These are phyloP conservation scores for Suhomyces faveliae DNA, from an alignment of 805 yeast genomes.

Conservation along the genomic window DNA sequence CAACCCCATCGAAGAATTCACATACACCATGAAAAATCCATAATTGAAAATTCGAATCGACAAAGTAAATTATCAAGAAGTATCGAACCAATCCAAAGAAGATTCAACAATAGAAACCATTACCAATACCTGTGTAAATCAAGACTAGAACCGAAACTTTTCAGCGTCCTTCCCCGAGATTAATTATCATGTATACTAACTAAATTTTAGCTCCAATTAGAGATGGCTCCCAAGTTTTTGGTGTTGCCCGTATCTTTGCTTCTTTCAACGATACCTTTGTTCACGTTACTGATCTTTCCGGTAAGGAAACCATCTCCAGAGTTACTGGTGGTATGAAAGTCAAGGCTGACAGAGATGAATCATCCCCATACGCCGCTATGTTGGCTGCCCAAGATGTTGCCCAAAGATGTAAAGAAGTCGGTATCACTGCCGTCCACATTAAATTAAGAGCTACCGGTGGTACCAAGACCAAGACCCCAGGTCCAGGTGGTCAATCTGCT, in stretches of 20 bases:
- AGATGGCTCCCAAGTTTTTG: constrained; percentile 96
- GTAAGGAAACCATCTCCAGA: constrained; percentile 99
- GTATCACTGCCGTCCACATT: constrained; percentile 99
- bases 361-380: constrained; percentile 99
- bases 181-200: neutral
- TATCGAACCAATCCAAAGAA: too few relatives aligned
- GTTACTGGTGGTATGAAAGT: constrained; percentile 99
- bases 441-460: constrained; percentile 99
- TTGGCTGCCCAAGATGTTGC: constrained; percentile 99
- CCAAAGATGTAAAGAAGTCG: constrained; percentile 98
- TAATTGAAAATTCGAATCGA: neutral
- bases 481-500: constrained; percentile 99
- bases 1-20: neutral
- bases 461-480: constrained; percentile 99
- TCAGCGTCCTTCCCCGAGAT: neutral
- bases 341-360: constrained; percentile 99
- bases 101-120: neutral
- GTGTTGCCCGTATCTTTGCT: constrained; percentile 99
- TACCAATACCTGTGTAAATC: neutral
- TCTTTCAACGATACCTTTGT: constrained; percentile 99
- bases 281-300: constrained; percentile 98
- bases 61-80: neutral
- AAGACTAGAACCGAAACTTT: neutral
- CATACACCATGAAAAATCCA: neutral
- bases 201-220: constrained; percentile 50